Percentiles rank a stretch among this genome's conserved stretches.
phyloP scores from a whole-genome alignment of 2,329 filamentous ascomycete genomes.

The Parastagonospora avenae region DNA sequence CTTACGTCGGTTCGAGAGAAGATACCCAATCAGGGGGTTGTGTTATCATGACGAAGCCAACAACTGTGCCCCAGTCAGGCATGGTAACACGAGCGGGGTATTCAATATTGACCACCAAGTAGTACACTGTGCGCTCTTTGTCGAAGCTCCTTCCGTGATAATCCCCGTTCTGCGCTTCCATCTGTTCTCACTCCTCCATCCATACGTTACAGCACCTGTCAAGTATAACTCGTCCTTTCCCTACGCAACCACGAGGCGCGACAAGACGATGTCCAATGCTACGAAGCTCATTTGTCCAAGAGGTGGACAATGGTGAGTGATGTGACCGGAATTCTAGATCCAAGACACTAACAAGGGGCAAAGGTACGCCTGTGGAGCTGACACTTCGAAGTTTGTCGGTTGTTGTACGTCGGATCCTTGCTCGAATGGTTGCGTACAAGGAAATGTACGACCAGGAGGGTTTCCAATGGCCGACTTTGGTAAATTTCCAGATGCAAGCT shows the following conservation, averaged over 20 bases:
- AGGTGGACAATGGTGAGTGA: constrained; percentile 28
- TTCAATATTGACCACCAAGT: too few relatives aligned
- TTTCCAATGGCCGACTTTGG: constrained; percentile 42
- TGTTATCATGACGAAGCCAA: too few relatives aligned
- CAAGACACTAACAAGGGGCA: constrained; percentile 7
- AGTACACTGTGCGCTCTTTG: too few relatives aligned
- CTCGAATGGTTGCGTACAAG: constrained; percentile 42
- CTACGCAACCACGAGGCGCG: too few relatives aligned
- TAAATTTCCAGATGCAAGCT: constrained; percentile 41
- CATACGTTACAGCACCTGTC: too few relatives aligned
- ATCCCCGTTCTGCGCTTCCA: too few relatives aligned
- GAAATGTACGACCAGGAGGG: constrained; percentile 36
- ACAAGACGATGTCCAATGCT: too few relatives aligned
- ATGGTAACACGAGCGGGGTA: too few relatives aligned
- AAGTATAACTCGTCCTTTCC: too few relatives aligned
- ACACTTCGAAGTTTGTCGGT: constrained; percentile 45
- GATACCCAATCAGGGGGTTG: background rate
- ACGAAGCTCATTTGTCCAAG: constrained; percentile 21
- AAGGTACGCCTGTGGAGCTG: constrained; percentile 30
- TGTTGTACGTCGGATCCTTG: constrained; percentile 49
- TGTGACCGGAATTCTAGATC: background rate
- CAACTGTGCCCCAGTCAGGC: too few relatives aligned
- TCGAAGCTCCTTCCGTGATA: too few relatives aligned
- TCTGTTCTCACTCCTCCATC: too few relatives aligned
- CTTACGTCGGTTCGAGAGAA: constrained; percentile 11